These are phyloP conservation scores for Fistulinella cinereoalba DNA, from an alignment of 1,284 basidiomycete species.

Conservation along the genomic window DNA sequence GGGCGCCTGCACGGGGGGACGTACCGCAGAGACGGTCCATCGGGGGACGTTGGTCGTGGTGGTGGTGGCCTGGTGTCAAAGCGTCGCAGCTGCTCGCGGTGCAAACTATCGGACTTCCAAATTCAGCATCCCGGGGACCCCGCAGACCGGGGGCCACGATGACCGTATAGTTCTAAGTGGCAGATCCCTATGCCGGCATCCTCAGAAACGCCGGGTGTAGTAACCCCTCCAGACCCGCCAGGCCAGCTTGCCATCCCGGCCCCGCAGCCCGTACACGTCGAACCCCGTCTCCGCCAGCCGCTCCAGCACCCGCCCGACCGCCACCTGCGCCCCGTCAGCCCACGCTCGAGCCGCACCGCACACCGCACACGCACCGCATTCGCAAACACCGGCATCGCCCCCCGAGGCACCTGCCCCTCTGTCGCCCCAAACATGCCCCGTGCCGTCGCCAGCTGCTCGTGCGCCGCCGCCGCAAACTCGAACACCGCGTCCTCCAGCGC, in stretches of 20 bases:
- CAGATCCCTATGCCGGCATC: slow-evolving; percentile 32
- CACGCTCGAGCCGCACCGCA: slow-evolving; percentile 1
- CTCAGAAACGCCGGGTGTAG: slow-evolving; percentile 56
- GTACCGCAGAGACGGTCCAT: slow-evolving; percentile 66
- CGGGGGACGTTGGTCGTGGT: slow-evolving; percentile 30
- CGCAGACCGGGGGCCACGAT: slow-evolving; percentile 30
- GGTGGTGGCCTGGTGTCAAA: slow-evolving; percentile 37
- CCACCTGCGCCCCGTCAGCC: slow-evolving; percentile 51
- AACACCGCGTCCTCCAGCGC: slow-evolving; percentile 78
- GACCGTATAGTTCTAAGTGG: neutral
- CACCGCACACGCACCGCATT: slow-evolving; percentile 57
- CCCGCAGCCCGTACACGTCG: slow-evolving; percentile 76
- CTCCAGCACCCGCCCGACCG: slow-evolving; percentile 70
- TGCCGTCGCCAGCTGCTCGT: slow-evolving; percentile 87
- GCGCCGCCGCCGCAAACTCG: slow-evolving; percentile 86
- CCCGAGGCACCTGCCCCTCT: slow-evolving; percentile 58
- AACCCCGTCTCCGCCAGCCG: slow-evolving; percentile 79
- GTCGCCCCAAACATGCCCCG: slow-evolving; percentile 71
- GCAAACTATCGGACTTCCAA: slow-evolving; percentile 42
- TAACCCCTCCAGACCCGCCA: slow-evolving; percentile 82
- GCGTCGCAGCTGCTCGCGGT: slow-evolving; percentile 28
- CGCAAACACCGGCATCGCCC: slow-evolving; percentile 77
- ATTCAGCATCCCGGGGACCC: slow-evolving; percentile 29
- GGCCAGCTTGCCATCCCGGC: slow-evolving; percentile 82
- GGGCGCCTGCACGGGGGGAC: slow-evolving; percentile 16